Base-by-base conservation (phyloP, 768 basidiomycete genomes). In the Exidia glandulosa region DNA sequence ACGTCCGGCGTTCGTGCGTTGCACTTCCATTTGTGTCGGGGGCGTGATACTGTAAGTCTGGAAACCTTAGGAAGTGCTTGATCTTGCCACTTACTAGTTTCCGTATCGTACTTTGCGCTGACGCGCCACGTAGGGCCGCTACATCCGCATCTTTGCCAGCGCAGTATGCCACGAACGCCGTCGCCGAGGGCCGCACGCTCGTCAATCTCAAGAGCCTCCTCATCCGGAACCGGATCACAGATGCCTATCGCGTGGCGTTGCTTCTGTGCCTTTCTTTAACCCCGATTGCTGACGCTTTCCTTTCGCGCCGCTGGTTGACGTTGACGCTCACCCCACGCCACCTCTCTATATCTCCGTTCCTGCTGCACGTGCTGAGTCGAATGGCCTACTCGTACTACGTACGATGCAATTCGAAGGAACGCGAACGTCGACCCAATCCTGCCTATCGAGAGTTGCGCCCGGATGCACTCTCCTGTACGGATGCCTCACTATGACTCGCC, bases 1-100 rank as follows among this genome's bases (percentile, higher is more conserved):
- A 89, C 63, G 81, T 89, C 3, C 86, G 0, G 80, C 82, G 0
- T 89, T 89, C 63, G 75, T 88, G 0, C 73, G 79, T 2, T 86
- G 2, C 68, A 74, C 2, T 83, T 86, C 69, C 84, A 86, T 61
- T 77, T 86, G 75, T 74, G 81, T 2, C 83, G 77, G 12, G 77
- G 82, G 69, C 81, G 80, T 3, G 81, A 82, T 41, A 81, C 74
- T 14, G 82, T 80, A 62, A 54, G 75, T n/a, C n/a, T n/a, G n/a
- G n/a, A n/a, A n/a, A n/a, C n/a, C n/a, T n/a, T n/a, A n/a, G n/a
- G n/a, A n/a, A n/a, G n/a, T n/a, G n/a, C n/a, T n/a, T n/a, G n/a
- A n/a, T n/a, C n/a, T 69, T 16, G 29, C 25, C 55, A 16, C 37
- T 10, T 16, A 19, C 23, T 41, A 13, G n/a, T 19, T 16, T 27